Evolutionary conservation across 2,329 filamentous ascomycete genomes (phyloP).

Genomic region (Beauveria australis): DNA sequence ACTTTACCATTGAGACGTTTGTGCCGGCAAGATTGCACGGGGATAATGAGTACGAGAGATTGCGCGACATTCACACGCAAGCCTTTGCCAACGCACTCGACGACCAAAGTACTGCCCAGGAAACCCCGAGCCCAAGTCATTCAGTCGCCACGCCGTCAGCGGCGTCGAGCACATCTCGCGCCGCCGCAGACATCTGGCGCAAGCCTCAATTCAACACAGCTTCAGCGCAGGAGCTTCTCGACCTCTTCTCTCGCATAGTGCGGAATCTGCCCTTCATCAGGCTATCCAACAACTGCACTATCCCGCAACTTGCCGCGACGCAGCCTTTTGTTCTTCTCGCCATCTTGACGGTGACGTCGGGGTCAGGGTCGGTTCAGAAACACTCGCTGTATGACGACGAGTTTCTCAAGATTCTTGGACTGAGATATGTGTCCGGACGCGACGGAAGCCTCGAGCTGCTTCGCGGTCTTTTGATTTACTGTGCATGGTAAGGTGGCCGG

Average conservation of each 20-base stretch:
- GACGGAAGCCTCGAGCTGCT: conserved; percentile 5
- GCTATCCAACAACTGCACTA: neutral
- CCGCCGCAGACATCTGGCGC: conserved; percentile 11
- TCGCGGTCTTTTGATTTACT: conserved; percentile 3
- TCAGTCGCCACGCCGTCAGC: neutral
- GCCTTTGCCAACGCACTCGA: neutral
- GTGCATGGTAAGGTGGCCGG: conserved; percentile 2
- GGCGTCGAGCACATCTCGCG: neutral
- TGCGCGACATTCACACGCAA: neutral
- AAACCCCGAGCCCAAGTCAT: neutral
- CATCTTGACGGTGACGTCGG: conserved; percentile 7
- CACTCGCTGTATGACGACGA: conserved; percentile 10
- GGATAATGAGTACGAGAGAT: neutral
- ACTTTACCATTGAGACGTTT: conserved; percentile 2
- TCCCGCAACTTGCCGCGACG: conserved; percentile 3
- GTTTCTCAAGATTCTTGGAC: conserved; percentile 4
- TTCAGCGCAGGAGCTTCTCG: conserved; percentile 1
- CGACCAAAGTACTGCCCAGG: neutral
- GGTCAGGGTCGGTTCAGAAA: neutral
- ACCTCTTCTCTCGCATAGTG: neutral
- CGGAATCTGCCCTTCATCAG: neutral
- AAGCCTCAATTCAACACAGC: conserved; percentile 6
- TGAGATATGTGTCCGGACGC: conserved; percentile 5
- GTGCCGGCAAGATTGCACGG: neutral
- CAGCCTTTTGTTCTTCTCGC: conserved; percentile 9